These are phyloP conservation scores for Paramyrothecium sp. DNA, from an alignment of 2,329 filamentous ascomycete genomes.

Conservation along the genomic window DNA sequence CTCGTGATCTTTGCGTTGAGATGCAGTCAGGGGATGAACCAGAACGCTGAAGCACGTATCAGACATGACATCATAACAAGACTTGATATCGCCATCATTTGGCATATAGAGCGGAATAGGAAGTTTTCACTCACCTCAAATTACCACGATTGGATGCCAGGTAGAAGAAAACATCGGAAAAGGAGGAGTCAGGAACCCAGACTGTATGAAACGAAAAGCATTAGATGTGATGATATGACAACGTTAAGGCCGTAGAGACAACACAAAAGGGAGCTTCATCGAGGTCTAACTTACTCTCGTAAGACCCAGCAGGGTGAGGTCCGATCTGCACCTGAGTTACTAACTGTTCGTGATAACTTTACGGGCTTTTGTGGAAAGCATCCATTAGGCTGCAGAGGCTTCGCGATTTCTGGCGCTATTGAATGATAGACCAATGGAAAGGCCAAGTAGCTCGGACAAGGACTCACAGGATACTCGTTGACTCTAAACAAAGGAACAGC, in stretches of 20 bases:
- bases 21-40: conserved; percentile 27
- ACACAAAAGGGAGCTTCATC: too few species aligned
- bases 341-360: neutral
- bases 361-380: neutral
- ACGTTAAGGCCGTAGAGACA: too few species aligned
- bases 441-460: too few species aligned
- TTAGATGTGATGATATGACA: neutral
- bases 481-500: conserved; percentile 29
- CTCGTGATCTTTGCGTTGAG: conserved; percentile 29
- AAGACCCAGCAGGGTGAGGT: conserved; percentile 30
- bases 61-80: neutral
- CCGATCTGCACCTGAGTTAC: conserved; percentile 13
- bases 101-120: neutral
- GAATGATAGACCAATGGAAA: neutral
- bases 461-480: conserved; percentile 23
- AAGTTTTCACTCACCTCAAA: conserved; percentile 17
- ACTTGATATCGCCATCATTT: too few species aligned
- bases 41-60: conserved; percentile 18
- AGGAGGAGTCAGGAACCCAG: conserved; percentile 32
- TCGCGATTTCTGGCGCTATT: neutral
- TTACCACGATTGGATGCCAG: conserved; percentile 27
- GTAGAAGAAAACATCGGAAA: conserved; percentile 33
- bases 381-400: neutral
- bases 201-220: conserved; percentile 13
- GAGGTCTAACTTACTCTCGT: conserved; percentile 24